Percentiles rank a stretch among this genome's conserved stretches.
Conservation (phyloP, 2,329 filamentous ascomycete species). For the Allantophomopsis cytisporea region DNA sequence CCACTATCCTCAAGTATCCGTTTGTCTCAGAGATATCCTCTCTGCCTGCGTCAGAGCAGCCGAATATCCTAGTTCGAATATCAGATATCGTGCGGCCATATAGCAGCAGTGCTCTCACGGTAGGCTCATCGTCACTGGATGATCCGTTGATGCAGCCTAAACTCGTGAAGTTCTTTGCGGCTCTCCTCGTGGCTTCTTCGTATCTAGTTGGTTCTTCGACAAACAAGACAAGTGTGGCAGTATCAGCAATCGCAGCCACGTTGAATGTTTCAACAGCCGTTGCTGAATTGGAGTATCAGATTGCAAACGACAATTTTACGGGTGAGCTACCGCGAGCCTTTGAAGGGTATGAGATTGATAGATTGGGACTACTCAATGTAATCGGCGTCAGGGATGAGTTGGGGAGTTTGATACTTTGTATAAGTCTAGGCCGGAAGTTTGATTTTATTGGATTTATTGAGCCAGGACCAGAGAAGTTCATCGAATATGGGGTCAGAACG, state of each 20-base stretch:
- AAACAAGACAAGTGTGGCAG: too few relatives aligned
- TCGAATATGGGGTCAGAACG: conserved; percentile 11
- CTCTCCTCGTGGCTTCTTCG: too few relatives aligned
- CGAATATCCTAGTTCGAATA: conserved; percentile 12
- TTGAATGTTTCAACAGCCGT: not conserved
- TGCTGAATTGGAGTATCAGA: conserved; percentile 12
- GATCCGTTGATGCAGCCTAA: not conserved
- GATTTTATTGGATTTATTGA: conserved; percentile 13
- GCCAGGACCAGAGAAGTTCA: conserved; percentile 14
- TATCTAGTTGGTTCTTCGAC: too few relatives aligned
- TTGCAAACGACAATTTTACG: conserved; percentile 10
- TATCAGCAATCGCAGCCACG: too few relatives aligned
- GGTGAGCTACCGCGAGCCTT: conserved; percentile 11
- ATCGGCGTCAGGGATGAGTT: conserved; percentile 13
- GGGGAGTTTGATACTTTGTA: conserved; percentile 12
- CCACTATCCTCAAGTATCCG: conserved; percentile 17
- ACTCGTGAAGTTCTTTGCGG: too few relatives aligned
- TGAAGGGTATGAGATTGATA: conserved; percentile 14
- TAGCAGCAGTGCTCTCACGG: conserved; percentile 9
- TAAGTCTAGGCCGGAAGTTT: conserved; percentile 5
- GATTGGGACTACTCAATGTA: conserved; percentile 14
- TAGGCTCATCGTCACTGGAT: conserved; percentile 5
- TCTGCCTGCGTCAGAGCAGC: conserved; percentile 6
- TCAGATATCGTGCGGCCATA: conserved; percentile 11
- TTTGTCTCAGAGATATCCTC: conserved; percentile 12